These are phyloP conservation scores for Irineochytrium annulatum DNA, from an alignment of 192 early-diverging fungal genomes.

Conservation along the genomic window DNA sequence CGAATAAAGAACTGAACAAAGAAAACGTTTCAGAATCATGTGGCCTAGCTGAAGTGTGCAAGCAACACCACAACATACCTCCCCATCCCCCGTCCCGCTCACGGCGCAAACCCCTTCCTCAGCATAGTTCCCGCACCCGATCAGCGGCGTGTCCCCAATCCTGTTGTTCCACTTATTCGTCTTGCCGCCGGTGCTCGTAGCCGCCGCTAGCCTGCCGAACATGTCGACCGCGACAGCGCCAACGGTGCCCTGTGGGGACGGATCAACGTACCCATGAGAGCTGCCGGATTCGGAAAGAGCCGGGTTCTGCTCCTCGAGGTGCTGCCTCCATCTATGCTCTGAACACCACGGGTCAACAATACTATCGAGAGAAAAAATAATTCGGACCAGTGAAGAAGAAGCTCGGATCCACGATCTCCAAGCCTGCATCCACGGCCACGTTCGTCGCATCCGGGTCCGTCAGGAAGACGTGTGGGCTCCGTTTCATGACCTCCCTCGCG, in stretches of 20 bases:
- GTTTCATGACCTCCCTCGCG: conserved; percentile 27
- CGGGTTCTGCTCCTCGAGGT: conserved; percentile 18
- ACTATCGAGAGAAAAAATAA: not conserved
- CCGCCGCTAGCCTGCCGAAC: conserved; percentile 39
- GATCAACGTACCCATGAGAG: conserved; percentile 19
- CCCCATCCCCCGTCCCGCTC: conserved; percentile 44
- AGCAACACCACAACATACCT: conserved; percentile 13
- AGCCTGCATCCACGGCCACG: conserved; percentile 27
- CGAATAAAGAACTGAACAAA: conserved; percentile 46
- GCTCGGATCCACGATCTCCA: conserved; percentile 38
- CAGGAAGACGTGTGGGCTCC: conserved; percentile 38
- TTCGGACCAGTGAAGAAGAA: conserved; percentile 37
- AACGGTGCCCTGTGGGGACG: conserved; percentile 36
- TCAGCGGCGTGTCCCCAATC: conserved; percentile 48
- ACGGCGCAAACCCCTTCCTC: conserved; percentile 41
- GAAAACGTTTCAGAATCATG: not conserved
- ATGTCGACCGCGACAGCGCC: conserved; percentile 43
- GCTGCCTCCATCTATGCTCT: conserved; percentile 37
- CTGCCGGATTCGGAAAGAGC: not conserved
- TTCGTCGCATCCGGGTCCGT: conserved; percentile 32
- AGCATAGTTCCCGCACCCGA: conserved; percentile 44
- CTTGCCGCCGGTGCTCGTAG: conserved; percentile 43
- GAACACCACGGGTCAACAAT: not conserved
- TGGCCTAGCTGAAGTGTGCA: not conserved
- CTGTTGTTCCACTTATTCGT: conserved; percentile 41